phyloP scores from a whole-genome alignment of 2,329 filamentous ascomycete genomes.

The Eurotiales sp. region DNA sequence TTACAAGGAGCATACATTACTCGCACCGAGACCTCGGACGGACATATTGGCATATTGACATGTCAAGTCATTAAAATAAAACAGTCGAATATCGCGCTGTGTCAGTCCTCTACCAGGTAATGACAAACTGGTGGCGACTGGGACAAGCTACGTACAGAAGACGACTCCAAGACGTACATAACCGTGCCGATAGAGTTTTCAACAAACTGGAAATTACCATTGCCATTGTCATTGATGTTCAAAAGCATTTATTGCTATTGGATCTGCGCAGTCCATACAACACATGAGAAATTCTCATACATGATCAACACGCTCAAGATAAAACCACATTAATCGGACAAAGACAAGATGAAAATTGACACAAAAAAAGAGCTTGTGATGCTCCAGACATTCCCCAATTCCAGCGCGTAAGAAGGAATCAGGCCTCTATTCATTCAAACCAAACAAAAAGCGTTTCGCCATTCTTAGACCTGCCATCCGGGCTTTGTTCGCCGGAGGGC shows the following conservation, averaged over 20 bases:
- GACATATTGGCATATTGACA: no score
- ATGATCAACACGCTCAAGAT: constrained; percentile 11
- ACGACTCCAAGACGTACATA: no score
- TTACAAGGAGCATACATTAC: no score
- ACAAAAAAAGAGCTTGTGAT: not conserved
- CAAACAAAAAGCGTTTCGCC: not conserved
- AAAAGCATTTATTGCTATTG: not conserved
- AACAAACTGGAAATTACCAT: not conserved
- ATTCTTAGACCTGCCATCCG: not conserved
- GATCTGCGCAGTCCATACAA: constrained; percentile 11
- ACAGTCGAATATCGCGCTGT: no score
- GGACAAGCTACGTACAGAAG: no score
- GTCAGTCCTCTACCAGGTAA: no score
- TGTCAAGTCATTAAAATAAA: no score
- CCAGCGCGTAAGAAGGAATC: not conserved
- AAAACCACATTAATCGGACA: constrained; percentile 1
- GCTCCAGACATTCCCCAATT: not conserved
- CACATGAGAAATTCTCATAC: constrained; percentile 12
- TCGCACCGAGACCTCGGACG: no score
- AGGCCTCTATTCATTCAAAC: not conserved
- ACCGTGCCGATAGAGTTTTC: not conserved
- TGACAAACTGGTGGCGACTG: no score
- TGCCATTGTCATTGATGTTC: constrained; percentile 7
- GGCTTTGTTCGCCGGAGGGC: not conserved
- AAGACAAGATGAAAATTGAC: not conserved